Conservation (phyloP, 2,329 filamentous ascomycete species). For the Colletotrichum camelliae region DNA sequence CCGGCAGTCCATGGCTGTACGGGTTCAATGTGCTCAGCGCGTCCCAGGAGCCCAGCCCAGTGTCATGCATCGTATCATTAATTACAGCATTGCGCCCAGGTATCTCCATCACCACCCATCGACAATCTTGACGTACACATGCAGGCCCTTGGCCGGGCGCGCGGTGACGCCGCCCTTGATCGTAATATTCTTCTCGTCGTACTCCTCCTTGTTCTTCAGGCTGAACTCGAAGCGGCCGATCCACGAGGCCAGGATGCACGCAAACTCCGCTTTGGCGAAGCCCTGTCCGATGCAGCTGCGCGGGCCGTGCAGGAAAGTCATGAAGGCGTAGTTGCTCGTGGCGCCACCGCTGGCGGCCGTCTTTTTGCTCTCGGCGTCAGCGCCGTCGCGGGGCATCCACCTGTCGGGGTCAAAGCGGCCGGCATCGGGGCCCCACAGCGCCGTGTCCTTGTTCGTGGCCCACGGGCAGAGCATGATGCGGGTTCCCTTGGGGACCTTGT, state of each 20-base stretch:
- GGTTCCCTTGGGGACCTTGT: conserved; percentile 74
- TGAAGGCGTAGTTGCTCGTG: conserved; percentile 74
- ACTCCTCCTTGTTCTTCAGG: conserved; percentile 60
- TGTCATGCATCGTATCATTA: background rate
- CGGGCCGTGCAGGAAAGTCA: conserved; percentile 88
- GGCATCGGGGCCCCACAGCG: conserved; percentile 80
- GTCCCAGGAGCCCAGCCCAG: background rate
- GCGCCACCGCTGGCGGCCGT: conserved; percentile 71
- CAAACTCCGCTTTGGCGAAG: conserved; percentile 86
- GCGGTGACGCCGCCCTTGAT: conserved; percentile 76
- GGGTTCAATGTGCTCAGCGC: background rate
- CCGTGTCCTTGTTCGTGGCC: conserved; percentile 72
- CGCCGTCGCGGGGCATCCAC: conserved; percentile 63
- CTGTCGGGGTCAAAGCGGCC: conserved; percentile 78
- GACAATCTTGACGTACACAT: conserved; percentile 70
- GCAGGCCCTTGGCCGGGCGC: conserved; percentile 74
- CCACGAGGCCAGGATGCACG: conserved; percentile 78
- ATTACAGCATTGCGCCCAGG: background rate
- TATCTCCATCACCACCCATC: background rate
- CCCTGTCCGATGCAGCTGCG: conserved; percentile 82
- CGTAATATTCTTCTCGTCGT: conserved; percentile 69
- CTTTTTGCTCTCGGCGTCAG: conserved; percentile 36
- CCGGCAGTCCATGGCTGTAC: background rate
- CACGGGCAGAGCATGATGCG: conserved; percentile 67
- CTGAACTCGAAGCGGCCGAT: conserved; percentile 76